phyloP scores from a whole-genome alignment of 805 yeast species.

The Ogataea zsoltii region DNA sequence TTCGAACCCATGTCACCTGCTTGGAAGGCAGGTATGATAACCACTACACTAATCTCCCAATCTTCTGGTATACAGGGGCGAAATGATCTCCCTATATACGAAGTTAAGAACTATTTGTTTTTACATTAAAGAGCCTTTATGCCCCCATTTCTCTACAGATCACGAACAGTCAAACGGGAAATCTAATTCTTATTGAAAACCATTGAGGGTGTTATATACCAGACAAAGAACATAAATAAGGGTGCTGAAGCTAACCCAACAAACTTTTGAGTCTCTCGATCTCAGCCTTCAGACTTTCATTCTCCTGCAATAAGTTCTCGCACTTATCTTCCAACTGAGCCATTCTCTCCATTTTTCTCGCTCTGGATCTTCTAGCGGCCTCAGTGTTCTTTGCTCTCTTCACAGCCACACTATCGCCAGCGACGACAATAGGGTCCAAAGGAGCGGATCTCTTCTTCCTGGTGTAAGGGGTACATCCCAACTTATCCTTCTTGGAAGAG shows the following conservation, averaged over 20 bases:
- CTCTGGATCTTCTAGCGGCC: conserved; percentile 94
- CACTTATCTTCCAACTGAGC: conserved; percentile 76
- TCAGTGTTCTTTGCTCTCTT: conserved; percentile 98
- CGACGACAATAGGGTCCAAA: conserved; percentile 66
- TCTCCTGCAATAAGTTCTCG: conserved; percentile 59
- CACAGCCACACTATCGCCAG: conserved; percentile 66
- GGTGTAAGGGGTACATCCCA: conserved; percentile 75
- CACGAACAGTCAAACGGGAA: neutral
- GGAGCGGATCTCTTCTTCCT: conserved; percentile 77
- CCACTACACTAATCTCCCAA: conserved; percentile 90
- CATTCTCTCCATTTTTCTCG: conserved; percentile 90
- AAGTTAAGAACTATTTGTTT: too few relatives aligned
- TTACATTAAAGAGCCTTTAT: too few relatives aligned
- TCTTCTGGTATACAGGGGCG: conserved; percentile 4
- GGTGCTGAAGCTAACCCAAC: conserved; percentile 30
- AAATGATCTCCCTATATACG: too few relatives aligned
- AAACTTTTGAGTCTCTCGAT: conserved; percentile 50
- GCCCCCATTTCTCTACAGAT: too few relatives aligned
- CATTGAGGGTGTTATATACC: neutral
- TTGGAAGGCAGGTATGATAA: conserved; percentile 92
- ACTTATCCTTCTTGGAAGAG: conserved; percentile 54
- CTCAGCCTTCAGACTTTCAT: conserved; percentile 62
- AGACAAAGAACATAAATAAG: neutral
- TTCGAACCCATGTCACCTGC: conserved; percentile 94
- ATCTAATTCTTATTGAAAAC: too few relatives aligned